A percentile compares a stretch with the other conserved stretches of the same genome.
phyloP scores from a whole-genome alignment of 345 rosid genomes.

The Heritiera littoralis region DNA sequence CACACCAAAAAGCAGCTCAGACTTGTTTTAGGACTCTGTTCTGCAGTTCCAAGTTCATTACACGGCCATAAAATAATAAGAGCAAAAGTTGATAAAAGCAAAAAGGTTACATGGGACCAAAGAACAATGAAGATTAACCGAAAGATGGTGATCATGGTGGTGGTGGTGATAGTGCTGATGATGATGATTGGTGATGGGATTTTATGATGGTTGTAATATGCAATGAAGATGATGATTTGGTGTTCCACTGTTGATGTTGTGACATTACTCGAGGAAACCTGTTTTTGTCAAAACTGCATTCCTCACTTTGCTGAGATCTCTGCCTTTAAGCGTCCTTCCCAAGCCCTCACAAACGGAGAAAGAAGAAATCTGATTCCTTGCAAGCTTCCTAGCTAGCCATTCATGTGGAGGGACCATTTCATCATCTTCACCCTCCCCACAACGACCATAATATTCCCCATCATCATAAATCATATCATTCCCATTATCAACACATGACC shows the following conservation, averaged over 20 bases:
- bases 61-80: slow-evolving; percentile 6
- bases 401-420: slow-evolving; percentile 89
- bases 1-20: background rate
- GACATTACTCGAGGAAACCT: slow-evolving; percentile 73
- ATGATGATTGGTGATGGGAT: slow-evolving; percentile 20
- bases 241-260: background rate
- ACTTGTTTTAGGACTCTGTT: background rate
- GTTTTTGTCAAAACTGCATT: slow-evolving; percentile 84
- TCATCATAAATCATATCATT: slow-evolving; percentile 9
- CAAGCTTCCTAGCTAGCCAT: slow-evolving; percentile 84
- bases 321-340: slow-evolving; percentile 95
- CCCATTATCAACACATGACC: slow-evolving; percentile 29
- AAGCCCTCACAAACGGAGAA: slow-evolving; percentile 86
- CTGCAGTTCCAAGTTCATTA: background rate
- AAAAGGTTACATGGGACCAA: slow-evolving; percentile 39
- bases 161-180: slow-evolving; percentile 31
- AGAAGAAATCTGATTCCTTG: slow-evolving; percentile 77
- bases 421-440: slow-evolving; percentile 38
- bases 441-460: slow-evolving; percentile 20
- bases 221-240: slow-evolving; percentile 39
- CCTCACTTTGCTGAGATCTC: slow-evolving; percentile 93
- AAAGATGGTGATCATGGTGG: slow-evolving; percentile 15
- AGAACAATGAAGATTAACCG: slow-evolving; percentile 40
- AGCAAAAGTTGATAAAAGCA: slow-evolving; percentile 24
- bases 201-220: background rate